phyloP scores from a whole-genome alignment of 192 early-diverging fungal genomes.

The Coemansia sp. region DNA sequence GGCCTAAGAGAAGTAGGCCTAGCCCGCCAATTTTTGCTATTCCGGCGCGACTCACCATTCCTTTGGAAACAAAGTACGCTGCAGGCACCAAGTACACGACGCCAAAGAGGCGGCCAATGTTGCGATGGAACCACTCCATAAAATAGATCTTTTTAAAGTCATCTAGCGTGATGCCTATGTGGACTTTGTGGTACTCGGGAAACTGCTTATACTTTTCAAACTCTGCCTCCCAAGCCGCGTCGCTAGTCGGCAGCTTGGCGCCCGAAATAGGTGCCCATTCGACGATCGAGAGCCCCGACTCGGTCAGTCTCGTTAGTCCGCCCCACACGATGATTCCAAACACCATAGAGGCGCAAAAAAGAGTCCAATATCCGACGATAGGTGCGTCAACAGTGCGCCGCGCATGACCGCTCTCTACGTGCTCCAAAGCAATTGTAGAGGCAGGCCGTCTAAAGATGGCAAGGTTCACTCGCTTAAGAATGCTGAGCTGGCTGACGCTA shows the following conservation, averaged over 20 bases:
- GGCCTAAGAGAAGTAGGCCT: conserved; percentile 67
- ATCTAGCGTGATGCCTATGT: conserved; percentile 80
- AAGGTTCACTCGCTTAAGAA: not conserved
- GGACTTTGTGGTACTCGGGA: conserved; percentile 94
- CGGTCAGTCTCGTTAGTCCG: conserved; percentile 94
- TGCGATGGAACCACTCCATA: conserved; percentile 97
- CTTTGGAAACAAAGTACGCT: conserved; percentile 77
- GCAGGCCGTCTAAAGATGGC: not conserved
- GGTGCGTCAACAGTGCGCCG: conserved; percentile 37
- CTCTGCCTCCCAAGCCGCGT: conserved; percentile 87
- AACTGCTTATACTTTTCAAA: conserved; percentile 99
- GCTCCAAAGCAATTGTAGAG: not conserved
- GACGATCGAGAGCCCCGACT: conserved; percentile 91
- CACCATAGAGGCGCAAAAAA: conserved; percentile 81
- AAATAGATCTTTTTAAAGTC: conserved; percentile 98
- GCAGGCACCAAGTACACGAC: conserved; percentile 82
- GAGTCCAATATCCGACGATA: conserved; percentile 93
- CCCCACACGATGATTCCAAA: conserved; percentile 94
- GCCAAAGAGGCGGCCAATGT: conserved; percentile 91
- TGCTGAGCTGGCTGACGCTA: not conserved
- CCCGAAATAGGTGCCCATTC: conserved; percentile 97
- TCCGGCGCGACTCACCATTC: conserved; percentile 71
- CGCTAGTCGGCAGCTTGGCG: conserved; percentile 81
- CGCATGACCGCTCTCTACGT: not conserved
- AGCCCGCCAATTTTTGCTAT: conserved; percentile 61